phyloP scores from a whole-genome alignment of 2,329 filamentous ascomycete genomes.

The Monilinia polystroma region DNA sequence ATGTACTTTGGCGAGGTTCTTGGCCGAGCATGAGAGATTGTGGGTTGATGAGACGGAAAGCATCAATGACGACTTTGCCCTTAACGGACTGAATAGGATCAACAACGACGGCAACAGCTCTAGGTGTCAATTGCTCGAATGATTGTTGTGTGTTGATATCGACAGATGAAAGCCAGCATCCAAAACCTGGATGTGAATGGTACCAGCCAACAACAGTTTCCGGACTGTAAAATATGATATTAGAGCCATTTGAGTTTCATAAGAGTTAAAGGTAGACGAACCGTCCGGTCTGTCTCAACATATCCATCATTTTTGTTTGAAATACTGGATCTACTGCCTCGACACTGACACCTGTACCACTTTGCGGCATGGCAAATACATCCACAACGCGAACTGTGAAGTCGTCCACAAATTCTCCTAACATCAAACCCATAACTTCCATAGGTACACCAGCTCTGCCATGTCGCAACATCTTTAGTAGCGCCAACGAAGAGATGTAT shows the following conservation, averaged over 20 bases:
- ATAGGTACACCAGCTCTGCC: conserved; percentile 96
- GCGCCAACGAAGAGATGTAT: conserved; percentile 95
- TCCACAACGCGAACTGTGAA: conserved; percentile 98
- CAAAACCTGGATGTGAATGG: conserved; percentile 97
- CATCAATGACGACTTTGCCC: conserved; percentile 98
- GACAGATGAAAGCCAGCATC: conserved; percentile 97
- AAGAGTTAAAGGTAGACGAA: conserved; percentile 42
- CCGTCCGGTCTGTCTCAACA: conserved; percentile 96
- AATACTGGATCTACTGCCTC: conserved; percentile 98
- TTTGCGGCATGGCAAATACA: conserved; percentile 99
- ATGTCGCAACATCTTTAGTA: conserved; percentile 98
- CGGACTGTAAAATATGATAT: conserved; percentile 56
- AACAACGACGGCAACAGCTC: conserved; percentile 95
- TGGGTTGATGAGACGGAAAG: conserved; percentile 97
- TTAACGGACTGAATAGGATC: conserved; percentile 99
- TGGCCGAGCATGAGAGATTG: conserved; percentile 98
- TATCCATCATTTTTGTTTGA: conserved; percentile 99
- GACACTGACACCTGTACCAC: conserved; percentile 95
- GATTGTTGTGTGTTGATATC: conserved; percentile 99
- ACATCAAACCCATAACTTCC: conserved; percentile 99
- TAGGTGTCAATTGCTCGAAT: conserved; percentile 97
- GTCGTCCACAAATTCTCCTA: conserved; percentile 98
- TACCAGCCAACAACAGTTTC: conserved; percentile 99
- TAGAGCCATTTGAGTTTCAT: conserved; percentile 15
- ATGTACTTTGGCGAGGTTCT: conserved; percentile 95